Evolutionary conservation across 2,329 filamentous ascomycete genomes (phyloP).

Genomic region (Parasarocladium wereldwijsianum): DNA sequence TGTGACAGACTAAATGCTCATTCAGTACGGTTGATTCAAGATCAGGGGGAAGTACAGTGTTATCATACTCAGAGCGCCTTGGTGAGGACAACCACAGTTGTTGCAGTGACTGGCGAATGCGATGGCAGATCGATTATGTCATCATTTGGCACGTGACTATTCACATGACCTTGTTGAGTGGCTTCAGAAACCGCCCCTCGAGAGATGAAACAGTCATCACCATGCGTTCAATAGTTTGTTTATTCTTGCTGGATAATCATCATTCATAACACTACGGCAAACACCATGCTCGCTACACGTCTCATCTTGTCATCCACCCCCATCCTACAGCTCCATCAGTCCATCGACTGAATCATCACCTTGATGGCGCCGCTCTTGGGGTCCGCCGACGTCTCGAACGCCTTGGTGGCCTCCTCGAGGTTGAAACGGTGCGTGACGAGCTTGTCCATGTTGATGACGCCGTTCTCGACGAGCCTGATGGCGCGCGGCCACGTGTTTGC

Average conservation of each 20-base stretch:
- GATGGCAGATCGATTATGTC: no score
- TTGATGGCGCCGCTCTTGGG: constrained; percentile 93
- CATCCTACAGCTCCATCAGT: constrained; percentile 18
- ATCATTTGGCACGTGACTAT: no score
- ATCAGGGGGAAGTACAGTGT: no score
- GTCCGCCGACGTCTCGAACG: constrained; percentile 78
- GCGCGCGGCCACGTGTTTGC: constrained; percentile 91
- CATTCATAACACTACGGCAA: neutral
- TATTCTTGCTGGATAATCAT: neutral
- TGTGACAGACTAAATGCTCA: no score
- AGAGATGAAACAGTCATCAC: no score
- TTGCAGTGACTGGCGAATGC: no score
- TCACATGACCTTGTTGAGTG: no score
- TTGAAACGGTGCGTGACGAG: constrained; percentile 80
- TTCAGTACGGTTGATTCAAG: no score
- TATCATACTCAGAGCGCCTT: no score
- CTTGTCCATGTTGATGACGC: constrained; percentile 65
- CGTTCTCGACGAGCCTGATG: constrained; percentile 73
- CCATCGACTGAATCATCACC: constrained; percentile 74
- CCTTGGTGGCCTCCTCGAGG: constrained; percentile 75
- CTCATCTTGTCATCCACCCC: neutral
- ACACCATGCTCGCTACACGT: neutral
- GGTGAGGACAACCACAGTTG: no score
- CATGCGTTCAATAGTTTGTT: no score
- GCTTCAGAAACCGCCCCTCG: no score